phyloP scores from a whole-genome alignment of 805 yeast genomes.

The Lachancea thermotolerans region DNA sequence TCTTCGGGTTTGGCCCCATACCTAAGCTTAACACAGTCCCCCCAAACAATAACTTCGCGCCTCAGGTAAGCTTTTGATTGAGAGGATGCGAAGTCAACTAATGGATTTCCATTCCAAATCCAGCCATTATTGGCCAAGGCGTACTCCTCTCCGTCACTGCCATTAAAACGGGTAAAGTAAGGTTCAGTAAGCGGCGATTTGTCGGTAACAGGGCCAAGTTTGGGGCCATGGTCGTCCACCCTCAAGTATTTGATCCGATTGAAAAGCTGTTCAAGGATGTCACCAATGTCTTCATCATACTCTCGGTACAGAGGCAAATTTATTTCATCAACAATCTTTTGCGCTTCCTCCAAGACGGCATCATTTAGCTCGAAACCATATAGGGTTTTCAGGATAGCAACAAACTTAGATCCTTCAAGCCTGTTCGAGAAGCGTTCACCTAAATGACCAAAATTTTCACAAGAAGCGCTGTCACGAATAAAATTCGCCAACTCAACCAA shows the following conservation, averaged over 20 bases:
- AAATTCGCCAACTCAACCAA: conserved; percentile 42
- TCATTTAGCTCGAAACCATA: conserved; percentile 32
- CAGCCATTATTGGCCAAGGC: conserved; percentile 94
- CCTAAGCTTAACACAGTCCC: conserved; percentile 90
- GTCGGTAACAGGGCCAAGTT: conserved; percentile 56
- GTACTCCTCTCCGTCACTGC: conserved; percentile 48
- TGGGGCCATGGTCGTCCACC: conserved; percentile 77
- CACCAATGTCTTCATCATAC: conserved; percentile 66
- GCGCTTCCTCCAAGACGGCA: conserved; percentile 36
- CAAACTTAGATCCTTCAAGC: conserved; percentile 45
- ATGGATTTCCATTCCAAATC: conserved; percentile 97
- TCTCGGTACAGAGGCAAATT: conserved; percentile 64
- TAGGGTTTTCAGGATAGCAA: conserved; percentile 41
- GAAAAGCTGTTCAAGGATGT: conserved; percentile 60
- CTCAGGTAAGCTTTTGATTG: conserved; percentile 74
- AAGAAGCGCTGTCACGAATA: conserved; percentile 36
- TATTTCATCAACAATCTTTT: conserved; percentile 62
- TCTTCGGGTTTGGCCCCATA: conserved; percentile 75
- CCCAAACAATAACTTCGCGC: conserved; percentile 95
- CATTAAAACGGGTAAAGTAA: conserved; percentile 70
- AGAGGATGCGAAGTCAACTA: conserved; percentile 85
- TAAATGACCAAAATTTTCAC: conserved; percentile 37
- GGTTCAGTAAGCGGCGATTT: conserved; percentile 69
- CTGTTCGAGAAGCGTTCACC: conserved; percentile 47
- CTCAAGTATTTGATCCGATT: conserved; percentile 74